Evolutionary conservation across 371 early-diverging fungal genomes (phyloP).

Genomic region (Nematocida ausubeli): DNA sequence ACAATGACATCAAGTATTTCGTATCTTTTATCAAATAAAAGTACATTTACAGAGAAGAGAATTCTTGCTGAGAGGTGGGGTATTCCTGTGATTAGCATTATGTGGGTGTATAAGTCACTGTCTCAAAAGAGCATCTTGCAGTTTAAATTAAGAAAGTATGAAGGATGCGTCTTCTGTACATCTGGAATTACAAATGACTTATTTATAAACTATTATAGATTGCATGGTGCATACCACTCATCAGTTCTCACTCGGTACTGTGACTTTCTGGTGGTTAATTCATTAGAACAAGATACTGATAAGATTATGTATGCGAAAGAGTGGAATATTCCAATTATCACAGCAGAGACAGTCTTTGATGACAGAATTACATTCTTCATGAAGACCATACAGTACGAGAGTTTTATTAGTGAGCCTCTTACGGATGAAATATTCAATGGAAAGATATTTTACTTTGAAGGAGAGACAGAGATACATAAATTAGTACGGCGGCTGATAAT

Average conservation of each 20-base stretch:
- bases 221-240: conserved; percentile 59
- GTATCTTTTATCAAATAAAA: conserved; percentile 63
- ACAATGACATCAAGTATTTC: conserved; percentile 53
- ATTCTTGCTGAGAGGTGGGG: conserved; percentile 64
- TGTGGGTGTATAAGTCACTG: conserved; percentile 59
- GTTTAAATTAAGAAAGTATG: conserved; percentile 57
- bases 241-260: conserved; percentile 47
- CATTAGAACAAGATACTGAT: neutral
- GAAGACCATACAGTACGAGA: conserved; percentile 37
- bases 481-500: conserved; percentile 61
- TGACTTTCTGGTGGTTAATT: conserved; percentile 62
- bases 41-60: conserved; percentile 63
- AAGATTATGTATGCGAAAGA: conserved; percentile 62
- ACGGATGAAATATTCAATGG: conserved; percentile 61
- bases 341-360: conserved; percentile 58
- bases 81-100: conserved; percentile 62
- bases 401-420: conserved; percentile 3
- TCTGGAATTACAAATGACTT: conserved; percentile 59
- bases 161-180: conserved; percentile 63
- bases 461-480: conserved; percentile 55
- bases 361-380: conserved; percentile 41
- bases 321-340: conserved; percentile 64
- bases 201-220: conserved; percentile 64
- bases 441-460: conserved; percentile 62
- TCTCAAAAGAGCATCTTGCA: conserved; percentile 16